Evolutionary conservation across 2,329 filamentous ascomycete species (phyloP).

Genomic region (Epichloe festucae): DNA sequence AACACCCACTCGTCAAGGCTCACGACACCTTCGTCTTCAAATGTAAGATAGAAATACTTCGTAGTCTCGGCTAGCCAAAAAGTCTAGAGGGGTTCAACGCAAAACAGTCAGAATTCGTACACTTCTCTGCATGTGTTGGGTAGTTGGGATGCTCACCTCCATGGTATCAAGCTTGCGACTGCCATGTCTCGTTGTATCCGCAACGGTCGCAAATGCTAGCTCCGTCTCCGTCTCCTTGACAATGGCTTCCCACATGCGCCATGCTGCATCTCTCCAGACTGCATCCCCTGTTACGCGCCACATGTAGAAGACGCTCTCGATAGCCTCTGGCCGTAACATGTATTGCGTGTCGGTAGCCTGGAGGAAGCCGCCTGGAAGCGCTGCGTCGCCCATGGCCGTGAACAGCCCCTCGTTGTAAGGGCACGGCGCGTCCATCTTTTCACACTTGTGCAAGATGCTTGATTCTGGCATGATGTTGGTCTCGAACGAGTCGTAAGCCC

Average conservation of each 20-base stretch:
- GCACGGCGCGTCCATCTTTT: conserved; percentile 22
- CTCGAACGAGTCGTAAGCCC: conserved; percentile 37
- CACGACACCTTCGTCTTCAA: conserved; percentile 47
- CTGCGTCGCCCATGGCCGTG: conserved; percentile 8
- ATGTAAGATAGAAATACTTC: conserved; percentile 68
- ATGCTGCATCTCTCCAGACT: conserved; percentile 30
- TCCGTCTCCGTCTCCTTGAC: conserved; percentile 28
- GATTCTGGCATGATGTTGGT: conserved; percentile 43
- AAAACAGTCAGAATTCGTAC: not conserved
- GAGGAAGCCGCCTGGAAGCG: conserved; percentile 42
- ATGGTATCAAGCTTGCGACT: conserved; percentile 41
- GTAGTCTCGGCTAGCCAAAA: conserved; percentile 68
- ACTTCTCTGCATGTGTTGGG: not conserved
- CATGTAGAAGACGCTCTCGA: conserved; percentile 39
- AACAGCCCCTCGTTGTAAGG: conserved; percentile 17
- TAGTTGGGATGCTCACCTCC: conserved; percentile 32
- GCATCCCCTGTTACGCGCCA: conserved; percentile 36
- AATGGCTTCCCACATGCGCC: conserved; percentile 35
- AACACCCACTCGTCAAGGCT: conserved; percentile 60
- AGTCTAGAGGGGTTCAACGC: conserved; percentile 19
- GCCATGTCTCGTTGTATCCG: conserved; percentile 20
- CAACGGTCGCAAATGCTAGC: conserved; percentile 29
- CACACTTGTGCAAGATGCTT: conserved; percentile 25
- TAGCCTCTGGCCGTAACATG: conserved; percentile 35
- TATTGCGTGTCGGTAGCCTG: conserved; percentile 33